Evolutionary conservation across 2,329 filamentous ascomycete species (phyloP).

Genomic region (Botryosphaeria dothidea): DNA sequence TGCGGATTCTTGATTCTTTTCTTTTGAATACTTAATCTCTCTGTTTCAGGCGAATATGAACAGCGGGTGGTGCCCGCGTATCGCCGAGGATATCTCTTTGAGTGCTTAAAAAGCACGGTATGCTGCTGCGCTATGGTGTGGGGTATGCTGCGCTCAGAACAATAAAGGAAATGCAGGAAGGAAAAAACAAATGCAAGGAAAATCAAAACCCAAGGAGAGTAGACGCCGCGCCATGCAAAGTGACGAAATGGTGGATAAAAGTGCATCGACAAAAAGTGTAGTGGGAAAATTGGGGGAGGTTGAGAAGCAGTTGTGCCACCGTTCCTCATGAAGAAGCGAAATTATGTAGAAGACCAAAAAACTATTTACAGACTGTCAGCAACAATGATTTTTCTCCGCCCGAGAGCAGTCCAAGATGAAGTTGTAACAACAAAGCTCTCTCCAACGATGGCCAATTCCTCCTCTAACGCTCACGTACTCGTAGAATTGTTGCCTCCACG

Average conservation of each 20-base stretch:
- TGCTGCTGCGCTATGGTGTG: background rate
- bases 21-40: background rate
- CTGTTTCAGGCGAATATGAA: too few species aligned
- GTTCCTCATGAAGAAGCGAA: background rate
- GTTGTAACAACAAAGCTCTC: background rate
- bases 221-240: constrained; percentile 1
- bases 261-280: background rate
- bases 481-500: constrained; percentile 8
- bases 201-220: background rate
- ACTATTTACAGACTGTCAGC: constrained; percentile 8
- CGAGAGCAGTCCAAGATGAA: background rate
- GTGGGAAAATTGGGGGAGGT: background rate
- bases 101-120: background rate
- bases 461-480: constrained; percentile 2
- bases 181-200: background rate
- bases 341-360: background rate
- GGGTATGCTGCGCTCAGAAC: background rate
- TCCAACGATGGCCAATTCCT: background rate
- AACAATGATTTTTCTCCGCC: background rate
- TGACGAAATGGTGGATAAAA: background rate
- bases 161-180: background rate
- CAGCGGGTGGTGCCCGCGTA: too few species aligned
- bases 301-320: background rate
- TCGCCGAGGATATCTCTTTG: background rate
- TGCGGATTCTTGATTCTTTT: background rate